Evolutionary conservation across 257 asterid species (phyloP), one percentile per base, ranked within the genome.

Genomic region (Anisodus tanguticus): DNA sequence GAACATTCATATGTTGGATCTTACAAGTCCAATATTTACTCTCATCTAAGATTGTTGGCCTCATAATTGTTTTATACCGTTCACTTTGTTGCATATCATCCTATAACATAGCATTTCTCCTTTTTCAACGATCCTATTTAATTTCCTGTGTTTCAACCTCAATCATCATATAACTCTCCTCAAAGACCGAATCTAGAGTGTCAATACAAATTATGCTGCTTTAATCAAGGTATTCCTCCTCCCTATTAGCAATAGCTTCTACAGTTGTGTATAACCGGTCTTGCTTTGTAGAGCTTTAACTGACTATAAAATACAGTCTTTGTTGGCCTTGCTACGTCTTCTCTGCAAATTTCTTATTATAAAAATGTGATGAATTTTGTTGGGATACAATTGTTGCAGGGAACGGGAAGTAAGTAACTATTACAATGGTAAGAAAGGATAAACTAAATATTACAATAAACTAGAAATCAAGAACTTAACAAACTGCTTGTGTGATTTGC

Each of bases 11-110:
- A 45, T 47, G 17, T 72, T 47, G 80, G 39, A 69, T 39, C 47
- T 35, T 67, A 67, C 49, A 67, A 68, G 22, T 31, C 76, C 12
- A 37, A 68, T 37, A 68, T 68, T 68, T 68, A 6, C 76, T 68
- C 76, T 67, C 74, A 67, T 5, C 13, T 67, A 67, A 67, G 74
- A 67, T 13, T 67, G 22, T 67, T 13, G 72, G 72, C 45, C 74
- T 67, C 74, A 35, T 67, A 37, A 37, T 67, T 67, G 51, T 37
- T 67, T 67, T 37, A 35, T 67, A 37, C 49, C 22, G 35, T 67
- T 37, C 22, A 3, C 6, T 13, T 67, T 13, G 76, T 67, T 4
- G 76, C 74, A 67, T 37, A 15, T 35, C 74, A 12, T 66, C 9
- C 35, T 67, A 67, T 67, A 67, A 37, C 6, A 8, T 67, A 67